Evolutionary conservation across 306 rosid genomes (phyloP).

Genomic region (Acacia confusa): DNA sequence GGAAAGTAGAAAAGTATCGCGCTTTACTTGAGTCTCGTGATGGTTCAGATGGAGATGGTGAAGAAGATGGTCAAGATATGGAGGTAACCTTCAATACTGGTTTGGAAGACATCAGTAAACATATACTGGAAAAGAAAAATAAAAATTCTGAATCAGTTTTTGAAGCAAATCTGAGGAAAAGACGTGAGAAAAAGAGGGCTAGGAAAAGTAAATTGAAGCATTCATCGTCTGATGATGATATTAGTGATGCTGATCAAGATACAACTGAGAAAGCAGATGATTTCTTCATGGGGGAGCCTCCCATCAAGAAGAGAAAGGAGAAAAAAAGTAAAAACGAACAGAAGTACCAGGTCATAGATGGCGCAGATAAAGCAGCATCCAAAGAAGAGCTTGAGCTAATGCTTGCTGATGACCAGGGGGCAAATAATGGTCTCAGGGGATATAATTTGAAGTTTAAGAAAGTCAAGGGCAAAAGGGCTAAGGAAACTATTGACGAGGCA

Average conservation of each 20-base stretch:
- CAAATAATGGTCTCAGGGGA: slow-evolving; percentile 61
- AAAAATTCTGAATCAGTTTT: slow-evolving; percentile 74
- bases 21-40: slow-evolving; percentile 59
- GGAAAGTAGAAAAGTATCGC: slow-evolving; percentile 55
- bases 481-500: slow-evolving; percentile 56
- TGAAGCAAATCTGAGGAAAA: slow-evolving; percentile 73
- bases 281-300: slow-evolving; percentile 77
- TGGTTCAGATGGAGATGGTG: slow-evolving; percentile 65
- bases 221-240: slow-evolving; percentile 65
- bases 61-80: slow-evolving; percentile 67
- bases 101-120: slow-evolving; percentile 86
- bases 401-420: slow-evolving; percentile 78
- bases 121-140: slow-evolving; percentile 77
- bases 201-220: slow-evolving; percentile 56
- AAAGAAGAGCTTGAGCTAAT: slow-evolving; percentile 87
- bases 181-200: slow-evolving; percentile 67
- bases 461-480: slow-evolving; percentile 60
- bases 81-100: slow-evolving; percentile 92
- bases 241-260: slow-evolving; percentile 57
- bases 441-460: slow-evolving; percentile 68
- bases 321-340: slow-evolving; percentile 39
- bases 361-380: slow-evolving; percentile 54
- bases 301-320: slow-evolving; percentile 53
- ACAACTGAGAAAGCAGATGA: slow-evolving; percentile 62
- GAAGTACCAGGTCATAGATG: slow-evolving; percentile 37